phyloP scores from a whole-genome alignment of 768 basidiomycete species.

The Gautieria morchelliformis region DNA sequence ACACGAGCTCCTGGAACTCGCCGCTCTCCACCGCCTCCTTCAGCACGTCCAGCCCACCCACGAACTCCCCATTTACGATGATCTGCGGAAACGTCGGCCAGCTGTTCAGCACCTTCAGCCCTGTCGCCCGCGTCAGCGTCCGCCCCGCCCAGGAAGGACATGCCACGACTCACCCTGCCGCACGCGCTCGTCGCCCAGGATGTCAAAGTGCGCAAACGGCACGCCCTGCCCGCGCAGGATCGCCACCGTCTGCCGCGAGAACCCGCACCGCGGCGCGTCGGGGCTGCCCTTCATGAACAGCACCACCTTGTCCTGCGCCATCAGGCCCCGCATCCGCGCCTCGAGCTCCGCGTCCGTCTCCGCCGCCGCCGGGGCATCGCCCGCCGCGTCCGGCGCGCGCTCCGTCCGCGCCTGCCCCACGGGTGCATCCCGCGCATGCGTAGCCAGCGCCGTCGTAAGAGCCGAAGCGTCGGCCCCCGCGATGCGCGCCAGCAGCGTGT shows the following conservation, averaged over 20 bases:
- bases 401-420: conserved; percentile 24
- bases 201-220: conserved; percentile 72
- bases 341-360: conserved; percentile 54
- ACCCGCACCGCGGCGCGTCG: conserved; percentile 72
- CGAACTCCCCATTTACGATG: conserved; percentile 81
- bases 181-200: conserved; percentile 71
- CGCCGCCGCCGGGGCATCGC: conserved; percentile 11
- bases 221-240: conserved; percentile 57
- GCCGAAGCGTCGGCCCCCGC: conserved; percentile 67
- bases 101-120: conserved; percentile 65
- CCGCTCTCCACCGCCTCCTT: conserved; percentile 79
- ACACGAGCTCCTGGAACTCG: conserved; percentile 50
- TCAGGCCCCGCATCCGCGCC: conserved; percentile 53
- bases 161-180: conserved; percentile 50
- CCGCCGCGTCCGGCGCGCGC: conserved; percentile 21
- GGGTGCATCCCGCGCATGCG: conserved; percentile 36
- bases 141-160: background rate
- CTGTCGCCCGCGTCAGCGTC: conserved; percentile 7
- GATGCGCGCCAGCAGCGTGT: conserved; percentile 71
- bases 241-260: conserved; percentile 65
- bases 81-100: conserved; percentile 90
- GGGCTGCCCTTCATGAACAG: conserved; percentile 90
- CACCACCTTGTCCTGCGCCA: conserved; percentile 72
- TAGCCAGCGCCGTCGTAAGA: conserved; percentile 52
- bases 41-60: conserved; percentile 92